These are phyloP conservation scores for Rhododendron molle DNA, from an alignment of 148 eudicot genomes.

Conservation along the genomic window DNA sequence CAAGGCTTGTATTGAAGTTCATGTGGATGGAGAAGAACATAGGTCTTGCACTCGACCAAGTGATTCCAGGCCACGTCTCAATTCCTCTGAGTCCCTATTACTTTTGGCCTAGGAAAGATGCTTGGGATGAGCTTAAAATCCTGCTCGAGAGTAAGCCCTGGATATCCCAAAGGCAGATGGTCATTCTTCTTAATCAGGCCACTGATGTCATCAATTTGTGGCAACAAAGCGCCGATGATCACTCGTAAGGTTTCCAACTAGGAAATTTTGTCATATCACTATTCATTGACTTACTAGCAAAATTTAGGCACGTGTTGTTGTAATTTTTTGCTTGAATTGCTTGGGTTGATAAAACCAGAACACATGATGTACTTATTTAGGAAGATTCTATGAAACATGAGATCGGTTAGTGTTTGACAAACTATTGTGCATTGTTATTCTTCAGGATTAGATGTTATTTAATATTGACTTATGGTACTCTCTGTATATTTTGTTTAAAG, in stretches of 20 bases:
- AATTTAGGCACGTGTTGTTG: constrained; percentile 1
- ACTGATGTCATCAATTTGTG: constrained; percentile 94
- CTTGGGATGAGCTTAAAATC: constrained; percentile 91
- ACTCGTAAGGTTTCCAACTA: constrained; percentile 21
- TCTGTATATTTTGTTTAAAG: neutral
- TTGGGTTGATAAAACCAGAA: neutral
- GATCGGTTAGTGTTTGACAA: neutral
- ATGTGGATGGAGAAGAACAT: constrained; percentile 98
- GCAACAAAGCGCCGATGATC: constrained; percentile 81
- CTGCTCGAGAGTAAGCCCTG: constrained; percentile 91
- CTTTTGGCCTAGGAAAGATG: constrained; percentile 98
- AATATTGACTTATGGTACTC: neutral
- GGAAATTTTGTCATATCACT: constrained; percentile 3
- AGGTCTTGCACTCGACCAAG: constrained; percentile 75
- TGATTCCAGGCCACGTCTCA: constrained; percentile 75
- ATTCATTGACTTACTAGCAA: neutral
- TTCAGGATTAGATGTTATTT: neutral
- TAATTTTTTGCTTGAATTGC: neutral
- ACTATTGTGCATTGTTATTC: neutral
- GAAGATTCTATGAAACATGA: neutral
- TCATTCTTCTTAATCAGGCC: constrained; percentile 88
- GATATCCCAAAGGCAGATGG: constrained; percentile 81
- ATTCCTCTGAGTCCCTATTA: constrained; percentile 87
- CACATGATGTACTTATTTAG: neutral
- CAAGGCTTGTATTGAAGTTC: constrained; percentile 84